Evolutionary conservation across 2,329 filamentous ascomycete genomes (phyloP).

Genomic region (Emmonsia crescens): DNA sequence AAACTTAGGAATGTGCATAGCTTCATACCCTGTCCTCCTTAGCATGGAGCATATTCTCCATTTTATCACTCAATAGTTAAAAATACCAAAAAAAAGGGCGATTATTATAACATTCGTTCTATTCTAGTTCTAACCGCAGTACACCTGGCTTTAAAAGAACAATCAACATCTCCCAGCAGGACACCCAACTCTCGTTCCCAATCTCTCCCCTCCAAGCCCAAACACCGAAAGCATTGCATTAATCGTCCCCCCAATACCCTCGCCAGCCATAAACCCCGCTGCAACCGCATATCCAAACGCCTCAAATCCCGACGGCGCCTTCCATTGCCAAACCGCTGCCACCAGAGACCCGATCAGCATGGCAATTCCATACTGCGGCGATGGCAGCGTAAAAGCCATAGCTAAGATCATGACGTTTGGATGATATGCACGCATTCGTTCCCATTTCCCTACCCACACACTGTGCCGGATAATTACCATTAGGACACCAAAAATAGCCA

Average conservation of each 20-base stretch:
- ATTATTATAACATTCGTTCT: neutral
- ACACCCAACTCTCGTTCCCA: conserved; percentile 35
- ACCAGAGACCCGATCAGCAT: conserved; percentile 46
- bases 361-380: conserved; percentile 48
- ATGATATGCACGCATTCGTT: conserved; percentile 7
- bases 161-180: conserved; percentile 20
- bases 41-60: too few relatives aligned
- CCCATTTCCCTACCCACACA: conserved; percentile 6
- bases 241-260: conserved; percentile 53
- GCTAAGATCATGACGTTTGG: conserved; percentile 34
- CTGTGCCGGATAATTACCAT: conserved; percentile 6
- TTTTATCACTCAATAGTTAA: neutral
- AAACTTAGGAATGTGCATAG: neutral
- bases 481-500: conserved; percentile 27
- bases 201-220: conserved; percentile 22
- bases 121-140: neutral
- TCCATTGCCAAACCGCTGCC: conserved; percentile 46
- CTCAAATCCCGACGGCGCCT: conserved; percentile 43
- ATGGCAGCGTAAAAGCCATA: conserved; percentile 48
- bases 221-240: conserved; percentile 43
- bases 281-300: conserved; percentile 50
- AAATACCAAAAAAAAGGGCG: neutral
- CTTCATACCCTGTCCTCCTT: neutral
- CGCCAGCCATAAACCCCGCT: conserved; percentile 51
- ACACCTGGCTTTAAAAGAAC: neutral